A percentile compares a stretch with the other conserved stretches of the same genome.
Conservation (phyloP, 2,329 filamentous ascomycete species). For the Thelonectria olida region DNA sequence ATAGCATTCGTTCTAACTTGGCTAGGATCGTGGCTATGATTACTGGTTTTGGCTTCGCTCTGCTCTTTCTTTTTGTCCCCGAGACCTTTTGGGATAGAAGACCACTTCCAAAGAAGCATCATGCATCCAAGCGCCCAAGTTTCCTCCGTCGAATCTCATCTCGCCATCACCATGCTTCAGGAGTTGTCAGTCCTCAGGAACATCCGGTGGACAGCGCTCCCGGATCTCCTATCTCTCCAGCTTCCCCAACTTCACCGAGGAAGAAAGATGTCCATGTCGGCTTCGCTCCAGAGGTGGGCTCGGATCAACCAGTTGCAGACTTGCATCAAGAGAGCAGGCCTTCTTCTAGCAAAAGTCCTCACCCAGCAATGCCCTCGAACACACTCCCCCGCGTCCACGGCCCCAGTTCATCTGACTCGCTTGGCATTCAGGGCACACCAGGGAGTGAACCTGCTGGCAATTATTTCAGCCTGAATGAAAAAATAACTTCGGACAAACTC, state of each 20-base stretch:
- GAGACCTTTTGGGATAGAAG: conserved; percentile 96
- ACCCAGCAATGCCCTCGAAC: conserved; percentile 11
- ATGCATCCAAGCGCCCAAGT: conserved; percentile 51
- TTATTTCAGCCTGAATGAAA: conserved; percentile 53
- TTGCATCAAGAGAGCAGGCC: neutral
- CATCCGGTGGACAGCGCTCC: conserved; percentile 3
- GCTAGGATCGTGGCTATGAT: conserved; percentile 82
- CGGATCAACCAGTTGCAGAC: neutral
- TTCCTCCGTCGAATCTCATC: conserved; percentile 61
- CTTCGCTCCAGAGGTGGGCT: conserved; percentile 36
- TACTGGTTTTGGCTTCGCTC: conserved; percentile 72
- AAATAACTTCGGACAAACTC: conserved; percentile 49
- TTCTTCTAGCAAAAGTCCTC: neutral
- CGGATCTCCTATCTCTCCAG: conserved; percentile 26
- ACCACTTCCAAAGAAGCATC: conserved; percentile 56
- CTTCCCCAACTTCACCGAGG: conserved; percentile 16
- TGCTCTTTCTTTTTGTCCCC: conserved; percentile 90
- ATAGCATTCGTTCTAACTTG: neutral
- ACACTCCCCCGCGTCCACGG: neutral
- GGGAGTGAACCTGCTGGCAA: conserved; percentile 36
- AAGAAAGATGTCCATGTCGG: conserved; percentile 44
- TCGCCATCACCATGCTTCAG: conserved; percentile 44
- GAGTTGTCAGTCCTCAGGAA: conserved; percentile 9
- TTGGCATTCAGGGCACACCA: conserved; percentile 11
- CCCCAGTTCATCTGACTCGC: neutral